These are phyloP conservation scores for Paragyromitra xinjiangensis DNA, from an alignment of 495 filamentous ascomycete genomes.

Conservation along the genomic window DNA sequence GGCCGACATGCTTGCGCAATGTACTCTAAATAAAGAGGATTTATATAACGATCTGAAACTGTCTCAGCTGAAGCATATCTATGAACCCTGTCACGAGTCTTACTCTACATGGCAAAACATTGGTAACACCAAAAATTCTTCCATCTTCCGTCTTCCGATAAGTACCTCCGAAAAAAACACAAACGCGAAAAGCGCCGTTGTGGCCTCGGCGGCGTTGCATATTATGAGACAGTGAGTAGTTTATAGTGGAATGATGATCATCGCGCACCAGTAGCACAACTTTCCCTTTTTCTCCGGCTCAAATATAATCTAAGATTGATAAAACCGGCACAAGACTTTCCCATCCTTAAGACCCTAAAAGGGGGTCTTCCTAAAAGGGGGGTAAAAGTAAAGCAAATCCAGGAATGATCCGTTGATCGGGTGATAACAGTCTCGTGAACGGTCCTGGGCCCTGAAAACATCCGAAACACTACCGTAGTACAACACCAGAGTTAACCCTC, in stretches of 20 bases:
- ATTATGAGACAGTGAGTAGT: background rate
- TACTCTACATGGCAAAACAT: background rate
- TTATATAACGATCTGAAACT: conserved; percentile 19
- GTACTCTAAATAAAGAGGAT: background rate
- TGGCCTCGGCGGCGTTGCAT: background rate
- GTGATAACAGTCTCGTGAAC: background rate
- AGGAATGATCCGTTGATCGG: background rate
- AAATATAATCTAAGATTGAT: no score
- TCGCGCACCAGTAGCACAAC: background rate
- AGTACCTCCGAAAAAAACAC: background rate
- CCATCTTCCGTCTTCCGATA: background rate
- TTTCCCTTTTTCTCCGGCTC: no score
- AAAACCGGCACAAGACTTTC: no score
- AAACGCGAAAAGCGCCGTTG: background rate
- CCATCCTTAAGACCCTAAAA: no score
- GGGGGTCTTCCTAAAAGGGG: no score
- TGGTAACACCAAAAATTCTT: conserved; percentile 13
- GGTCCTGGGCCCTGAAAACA: background rate
- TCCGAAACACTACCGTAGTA: background rate
- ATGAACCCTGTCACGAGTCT: background rate
- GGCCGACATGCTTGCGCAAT: conserved; percentile 23
- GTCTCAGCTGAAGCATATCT: conserved; percentile 18
- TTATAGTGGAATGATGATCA: background rate
- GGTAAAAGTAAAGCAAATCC: background rate
- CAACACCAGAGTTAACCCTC: background rate